Evolutionary conservation across 2,329 filamentous ascomycete genomes (phyloP), one percentile per base, ranked within the genome.

Genomic region (Verticillium tricorpus): DNA sequence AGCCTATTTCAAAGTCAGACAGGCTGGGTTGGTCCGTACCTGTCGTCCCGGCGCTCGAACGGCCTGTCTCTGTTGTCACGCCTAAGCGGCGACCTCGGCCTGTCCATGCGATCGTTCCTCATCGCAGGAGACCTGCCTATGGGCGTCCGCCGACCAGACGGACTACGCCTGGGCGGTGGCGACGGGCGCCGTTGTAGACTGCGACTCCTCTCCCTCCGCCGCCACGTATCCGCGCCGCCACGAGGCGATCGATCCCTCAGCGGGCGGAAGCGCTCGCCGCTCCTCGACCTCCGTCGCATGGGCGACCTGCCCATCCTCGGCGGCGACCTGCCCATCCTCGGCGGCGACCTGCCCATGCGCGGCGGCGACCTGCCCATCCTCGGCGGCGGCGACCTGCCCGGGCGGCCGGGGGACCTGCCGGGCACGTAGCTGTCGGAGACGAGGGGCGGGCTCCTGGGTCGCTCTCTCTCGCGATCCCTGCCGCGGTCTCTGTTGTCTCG

Each of bases 361-460:
- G 45, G 45, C 2, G 45, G 45, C 19, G 45, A 25, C 19, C 45
- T 50, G n/a, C 45, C 45, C n/a, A 50, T 22, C 9, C 45, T 50
- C 19, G 19, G 45, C n/a, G 45, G 45, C 45, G 45, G 45, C 19
- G 45, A 50, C 9, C 19, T n/a, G 8, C 45, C 45, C n/a, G 45
- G 45, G 9, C 78, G 74, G 34, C 75, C 72, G 14, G 71, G 74
- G 60, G 79, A 80, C 63, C 78, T 70, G 40, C 76, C 74, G n/a
- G 78, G 78, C 8, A 80, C 76, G 65, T 81, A 80, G 65, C 78
- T 80, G 67, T 80, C 79, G 25, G 78, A 78, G 22, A 71, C 74
- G 19, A 76, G 71, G 19, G 75, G 71, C 1, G 74, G 76, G 61
- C 76, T 76, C 25, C 64, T 63, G 11, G 63, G 62, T 45, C 63